Evolutionary conservation across 306 rosid genomes (phyloP).

Genomic region (Vigna trinervia): DNA sequence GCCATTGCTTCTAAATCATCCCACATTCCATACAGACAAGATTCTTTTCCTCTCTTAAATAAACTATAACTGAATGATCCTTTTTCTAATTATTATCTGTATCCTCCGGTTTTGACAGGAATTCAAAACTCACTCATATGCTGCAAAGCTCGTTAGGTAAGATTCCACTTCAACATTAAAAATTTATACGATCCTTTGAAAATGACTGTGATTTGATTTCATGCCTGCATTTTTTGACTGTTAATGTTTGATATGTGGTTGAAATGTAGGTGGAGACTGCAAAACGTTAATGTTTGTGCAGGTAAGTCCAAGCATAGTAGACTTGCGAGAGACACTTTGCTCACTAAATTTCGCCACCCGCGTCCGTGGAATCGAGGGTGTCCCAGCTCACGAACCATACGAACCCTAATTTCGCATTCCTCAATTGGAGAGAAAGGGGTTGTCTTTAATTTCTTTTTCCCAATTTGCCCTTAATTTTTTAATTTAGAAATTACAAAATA

Average conservation of each 20-base stretch:
- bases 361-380: slow-evolving; percentile 48
- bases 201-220: slow-evolving; percentile 25
- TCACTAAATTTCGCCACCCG: slow-evolving; percentile 94
- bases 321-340: slow-evolving; percentile 89
- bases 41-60: slow-evolving; percentile 32
- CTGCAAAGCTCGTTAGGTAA: slow-evolving; percentile 97
- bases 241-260: slow-evolving; percentile 44
- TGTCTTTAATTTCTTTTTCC: no score
- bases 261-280: slow-evolving; percentile 92
- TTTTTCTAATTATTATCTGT: slow-evolving; percentile 36
- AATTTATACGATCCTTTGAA: slow-evolving; percentile 10
- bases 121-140: slow-evolving; percentile 94
- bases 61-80: neutral
- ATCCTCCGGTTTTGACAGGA: slow-evolving; percentile 61
- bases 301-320: slow-evolving; percentile 80
- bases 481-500: no score
- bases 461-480: no score
- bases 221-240: neutral
- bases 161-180: slow-evolving; percentile 34
- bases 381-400: no score
- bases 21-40: slow-evolving; percentile 87
- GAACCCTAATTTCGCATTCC: no score
- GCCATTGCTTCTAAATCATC: slow-evolving; percentile 92
- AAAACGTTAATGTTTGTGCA: slow-evolving; percentile 98
- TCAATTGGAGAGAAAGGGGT: no score